phyloP scores from a whole-genome alignment of 495 filamentous ascomycete genomes.

The Daldinia bambusicola region DNA sequence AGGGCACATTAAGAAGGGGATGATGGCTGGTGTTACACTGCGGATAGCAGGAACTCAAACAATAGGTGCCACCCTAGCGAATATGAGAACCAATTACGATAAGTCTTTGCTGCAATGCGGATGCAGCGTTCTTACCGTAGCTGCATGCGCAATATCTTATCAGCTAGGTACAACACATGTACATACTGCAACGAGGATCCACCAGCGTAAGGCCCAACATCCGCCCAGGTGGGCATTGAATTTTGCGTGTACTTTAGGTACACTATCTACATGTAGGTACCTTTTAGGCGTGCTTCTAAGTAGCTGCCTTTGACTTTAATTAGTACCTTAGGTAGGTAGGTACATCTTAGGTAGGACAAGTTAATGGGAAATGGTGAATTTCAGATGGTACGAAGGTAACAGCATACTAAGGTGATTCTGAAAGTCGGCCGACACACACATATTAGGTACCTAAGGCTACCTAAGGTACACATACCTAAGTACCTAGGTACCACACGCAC shows the following conservation, averaged over 20 bases:
- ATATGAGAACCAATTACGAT: conserved; percentile 21
- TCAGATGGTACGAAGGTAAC: background rate
- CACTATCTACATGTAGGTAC: background rate
- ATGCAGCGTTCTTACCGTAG: conserved; percentile 20
- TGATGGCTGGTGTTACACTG: conserved; percentile 3
- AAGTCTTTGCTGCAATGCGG: background rate
- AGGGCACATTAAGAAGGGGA: conserved; percentile 1
- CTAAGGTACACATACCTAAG: too few species aligned
- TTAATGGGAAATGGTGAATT: background rate
- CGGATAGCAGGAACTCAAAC: conserved; percentile 20
- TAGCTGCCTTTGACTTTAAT: background rate
- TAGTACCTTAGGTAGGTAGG: too few species aligned
- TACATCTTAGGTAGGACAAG: too few species aligned
- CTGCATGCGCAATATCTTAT: conserved; percentile 36
- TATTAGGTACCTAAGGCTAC: background rate
- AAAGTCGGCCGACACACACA: background rate
- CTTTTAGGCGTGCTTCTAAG: conserved; percentile 2
- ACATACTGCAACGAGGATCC: conserved; percentile 14
- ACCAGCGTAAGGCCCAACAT: background rate
- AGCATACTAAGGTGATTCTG: background rate
- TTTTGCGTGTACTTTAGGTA: background rate
- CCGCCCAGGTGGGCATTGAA: conserved; percentile 5
- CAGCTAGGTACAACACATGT: conserved; percentile 22
- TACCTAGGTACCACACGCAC: too few species aligned
- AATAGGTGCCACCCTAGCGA: conserved; percentile 29